phyloP scores from a whole-genome alignment of 2,329 filamentous ascomycete genomes.

The Xylaria sp. region DNA sequence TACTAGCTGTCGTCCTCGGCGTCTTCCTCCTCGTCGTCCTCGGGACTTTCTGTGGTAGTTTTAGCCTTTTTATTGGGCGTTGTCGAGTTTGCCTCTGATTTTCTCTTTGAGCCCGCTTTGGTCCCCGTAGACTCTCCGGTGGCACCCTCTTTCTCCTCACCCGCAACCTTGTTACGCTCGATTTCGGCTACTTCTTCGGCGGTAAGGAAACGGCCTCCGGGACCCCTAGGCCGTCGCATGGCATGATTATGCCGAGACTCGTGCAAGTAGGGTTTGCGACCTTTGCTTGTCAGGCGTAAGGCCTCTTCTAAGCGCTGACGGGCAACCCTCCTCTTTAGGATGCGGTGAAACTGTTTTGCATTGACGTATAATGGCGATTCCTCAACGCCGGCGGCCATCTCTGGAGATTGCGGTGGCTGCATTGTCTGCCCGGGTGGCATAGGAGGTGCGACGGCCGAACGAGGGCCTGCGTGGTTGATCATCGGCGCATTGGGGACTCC shows the following conservation, averaged over 20 bases:
- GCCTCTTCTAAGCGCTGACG: slow-evolving; percentile 94
- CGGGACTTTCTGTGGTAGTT: slow-evolving; percentile 54
- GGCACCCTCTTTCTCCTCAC: slow-evolving; percentile 53
- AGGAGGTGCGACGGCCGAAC: slow-evolving; percentile 65
- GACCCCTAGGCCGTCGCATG: slow-evolving; percentile 93
- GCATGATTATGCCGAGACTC: slow-evolving; percentile 98
- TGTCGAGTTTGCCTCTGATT: slow-evolving; percentile 63
- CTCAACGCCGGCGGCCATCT: slow-evolving; percentile 79
- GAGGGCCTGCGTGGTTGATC: slow-evolving; percentile 73
- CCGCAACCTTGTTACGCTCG: slow-evolving; percentile 71
- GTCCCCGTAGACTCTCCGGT: slow-evolving; percentile 45
- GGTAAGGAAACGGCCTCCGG: slow-evolving; percentile 93
- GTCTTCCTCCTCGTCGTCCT: slow-evolving; percentile 60
- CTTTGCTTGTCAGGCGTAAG: slow-evolving; percentile 90
- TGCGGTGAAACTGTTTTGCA: slow-evolving; percentile 98
- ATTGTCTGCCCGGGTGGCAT: slow-evolving; percentile 73
- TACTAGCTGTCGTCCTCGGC: slow-evolving; percentile 56
- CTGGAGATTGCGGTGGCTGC: slow-evolving; percentile 79
- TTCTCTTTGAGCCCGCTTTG: slow-evolving; percentile 67
- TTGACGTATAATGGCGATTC: slow-evolving; percentile 98
- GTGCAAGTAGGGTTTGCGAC: slow-evolving; percentile 95
- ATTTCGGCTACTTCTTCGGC: slow-evolving; percentile 94
- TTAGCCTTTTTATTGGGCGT: slow-evolving; percentile 66
- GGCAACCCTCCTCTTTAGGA: slow-evolving; percentile 91
- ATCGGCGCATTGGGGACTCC: slow-evolving; percentile 79